These are phyloP conservation scores for Plenodomus lindquistii DNA, from an alignment of 2,329 filamentous ascomycete genomes.

Conservation along the genomic window DNA sequence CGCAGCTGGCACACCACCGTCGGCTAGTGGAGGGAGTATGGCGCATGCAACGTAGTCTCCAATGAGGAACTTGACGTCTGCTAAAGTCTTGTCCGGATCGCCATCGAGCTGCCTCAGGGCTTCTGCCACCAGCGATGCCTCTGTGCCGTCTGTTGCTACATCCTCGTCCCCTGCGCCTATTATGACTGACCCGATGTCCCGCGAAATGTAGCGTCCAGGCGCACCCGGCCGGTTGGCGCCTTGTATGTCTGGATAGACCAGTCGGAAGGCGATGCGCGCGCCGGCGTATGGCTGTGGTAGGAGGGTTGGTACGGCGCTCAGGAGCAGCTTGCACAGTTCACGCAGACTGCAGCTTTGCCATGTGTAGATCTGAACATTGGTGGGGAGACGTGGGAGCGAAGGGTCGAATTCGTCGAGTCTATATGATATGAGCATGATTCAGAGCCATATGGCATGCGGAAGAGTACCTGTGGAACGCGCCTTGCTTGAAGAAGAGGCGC, in stretches of 20 bases:
- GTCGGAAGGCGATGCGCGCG: slow-evolving; percentile 82
- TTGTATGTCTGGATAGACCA: slow-evolving; percentile 78
- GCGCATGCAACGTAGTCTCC: slow-evolving; percentile 88
- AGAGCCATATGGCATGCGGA: no score
- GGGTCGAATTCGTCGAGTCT: slow-evolving; percentile 71
- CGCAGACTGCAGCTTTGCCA: slow-evolving; percentile 80
- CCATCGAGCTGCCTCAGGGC: slow-evolving; percentile 54
- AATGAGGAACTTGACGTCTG: slow-evolving; percentile 79
- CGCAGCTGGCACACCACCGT: slow-evolving; percentile 73
- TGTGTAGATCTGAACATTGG: slow-evolving; percentile 80
- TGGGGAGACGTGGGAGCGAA: slow-evolving; percentile 59
- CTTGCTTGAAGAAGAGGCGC: slow-evolving; percentile 79
- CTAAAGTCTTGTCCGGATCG: slow-evolving; percentile 73
- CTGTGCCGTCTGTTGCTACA: slow-evolving; percentile 14
- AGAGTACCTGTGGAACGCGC: slow-evolving; percentile 69
- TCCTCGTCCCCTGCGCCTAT: slow-evolving; percentile 55
- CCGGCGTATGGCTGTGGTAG: slow-evolving; percentile 77
- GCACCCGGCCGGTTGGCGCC: slow-evolving; percentile 47
- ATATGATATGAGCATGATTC: slow-evolving; percentile 5
- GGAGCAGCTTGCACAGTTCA: slow-evolving; percentile 79
- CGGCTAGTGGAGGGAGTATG: slow-evolving; percentile 72
- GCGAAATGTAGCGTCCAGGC: slow-evolving; percentile 69
- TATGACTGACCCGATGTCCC: slow-evolving; percentile 82
- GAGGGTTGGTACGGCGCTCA: slow-evolving; percentile 67
- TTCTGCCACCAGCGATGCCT: slow-evolving; percentile 26